Conservation (phyloP, 148 eudicot genomes). For the Chenopodium quinoa region DNA sequence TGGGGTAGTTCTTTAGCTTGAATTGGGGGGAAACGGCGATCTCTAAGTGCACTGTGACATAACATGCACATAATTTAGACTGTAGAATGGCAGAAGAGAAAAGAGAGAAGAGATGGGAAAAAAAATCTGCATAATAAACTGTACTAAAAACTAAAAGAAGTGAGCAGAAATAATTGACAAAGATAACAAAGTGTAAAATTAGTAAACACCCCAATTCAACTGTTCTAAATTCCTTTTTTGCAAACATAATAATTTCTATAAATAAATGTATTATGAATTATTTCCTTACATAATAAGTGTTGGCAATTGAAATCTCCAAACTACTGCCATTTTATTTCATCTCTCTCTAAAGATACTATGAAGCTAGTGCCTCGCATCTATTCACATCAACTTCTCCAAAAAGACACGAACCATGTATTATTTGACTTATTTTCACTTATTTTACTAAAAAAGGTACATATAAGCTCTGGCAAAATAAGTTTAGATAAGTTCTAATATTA, state of each 20-base stretch:
- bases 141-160: neutral
- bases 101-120: neutral
- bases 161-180: neutral
- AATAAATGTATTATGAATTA: no score
- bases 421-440: no score
- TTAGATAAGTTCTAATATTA: no score
- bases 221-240: no score
- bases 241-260: no score
- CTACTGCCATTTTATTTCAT: no score
- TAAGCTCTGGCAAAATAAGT: no score
- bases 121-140: neutral
- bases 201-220: neutral
- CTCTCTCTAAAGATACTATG: neutral
- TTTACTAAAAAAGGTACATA: no score
- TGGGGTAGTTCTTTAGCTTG: conserved; percentile 86
- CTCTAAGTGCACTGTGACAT: conserved; percentile 84
- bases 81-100: neutral
- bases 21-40: conserved; percentile 88
- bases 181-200: neutral
- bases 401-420: neutral
- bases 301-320: no score
- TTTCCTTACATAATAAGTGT: no score
- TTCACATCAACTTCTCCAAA: neutral
- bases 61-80: conserved; percentile 22
- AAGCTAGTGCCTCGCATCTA: neutral